Conservation (phyloP, 1,284 basidiomycete genomes). For the Ganoderma boninense region DNA sequence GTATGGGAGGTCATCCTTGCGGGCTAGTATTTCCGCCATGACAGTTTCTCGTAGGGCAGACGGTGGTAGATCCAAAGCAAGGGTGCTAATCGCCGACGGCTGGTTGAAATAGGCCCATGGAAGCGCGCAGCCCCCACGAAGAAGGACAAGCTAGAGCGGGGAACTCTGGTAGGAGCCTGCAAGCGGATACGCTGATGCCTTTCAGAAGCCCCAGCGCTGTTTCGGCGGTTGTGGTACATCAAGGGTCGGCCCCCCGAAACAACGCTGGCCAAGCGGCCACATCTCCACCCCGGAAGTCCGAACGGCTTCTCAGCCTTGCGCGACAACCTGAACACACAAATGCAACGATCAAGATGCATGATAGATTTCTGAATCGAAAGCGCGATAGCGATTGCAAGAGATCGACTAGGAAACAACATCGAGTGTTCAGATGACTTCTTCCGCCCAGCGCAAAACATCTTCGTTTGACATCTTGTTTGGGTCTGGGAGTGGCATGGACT, state of each 20-base stretch:
- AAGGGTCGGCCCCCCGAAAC: background rate
- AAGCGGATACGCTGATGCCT: background rate
- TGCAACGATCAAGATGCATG: background rate
- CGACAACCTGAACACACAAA: background rate
- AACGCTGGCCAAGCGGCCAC: background rate
- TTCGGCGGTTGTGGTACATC: background rate
- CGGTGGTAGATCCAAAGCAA: background rate
- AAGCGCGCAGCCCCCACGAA: background rate
- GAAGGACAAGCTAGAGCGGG: background rate
- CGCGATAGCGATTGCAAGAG: slow-evolving; percentile 6
- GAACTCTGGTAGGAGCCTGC: background rate
- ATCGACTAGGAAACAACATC: background rate
- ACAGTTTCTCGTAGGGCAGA: background rate
- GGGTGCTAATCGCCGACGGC: background rate
- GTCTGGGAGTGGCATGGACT: slow-evolving; percentile 11
- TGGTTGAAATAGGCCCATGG: background rate
- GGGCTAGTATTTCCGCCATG: slow-evolving; percentile 3
- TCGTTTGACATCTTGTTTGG: slow-evolving; percentile 40
- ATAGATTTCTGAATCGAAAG: background rate
- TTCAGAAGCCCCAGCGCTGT: background rate
- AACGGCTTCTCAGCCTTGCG: background rate
- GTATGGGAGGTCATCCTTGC: slow-evolving; percentile 43
- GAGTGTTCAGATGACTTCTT: slow-evolving; percentile 49
- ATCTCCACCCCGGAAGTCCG: background rate
- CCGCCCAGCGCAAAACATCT: slow-evolving; percentile 69